Percentiles rank a stretch among this genome's conserved stretches.
Evolutionary conservation across 1,284 basidiomycete species (phyloP).

Genomic region (Prillingera fragicola): DNA sequence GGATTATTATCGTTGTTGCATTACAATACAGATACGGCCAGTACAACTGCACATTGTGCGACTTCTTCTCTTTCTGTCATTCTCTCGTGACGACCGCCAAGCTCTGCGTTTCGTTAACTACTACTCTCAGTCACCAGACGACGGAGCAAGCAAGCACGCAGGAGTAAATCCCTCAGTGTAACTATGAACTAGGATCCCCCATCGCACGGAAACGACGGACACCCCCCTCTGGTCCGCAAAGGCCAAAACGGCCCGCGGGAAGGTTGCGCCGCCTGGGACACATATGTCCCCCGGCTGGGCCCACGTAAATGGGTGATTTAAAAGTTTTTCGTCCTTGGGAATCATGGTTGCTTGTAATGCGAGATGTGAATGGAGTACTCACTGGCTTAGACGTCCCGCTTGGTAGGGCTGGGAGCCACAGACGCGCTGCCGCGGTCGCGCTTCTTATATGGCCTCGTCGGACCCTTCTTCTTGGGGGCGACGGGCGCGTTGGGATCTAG

Average conservation of each 20-base stretch:
- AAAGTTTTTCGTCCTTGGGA: constrained; percentile 23
- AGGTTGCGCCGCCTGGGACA: constrained; percentile 14
- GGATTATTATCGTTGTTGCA: neutral
- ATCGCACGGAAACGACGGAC: constrained; percentile 31
- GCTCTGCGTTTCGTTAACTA: too few species aligned
- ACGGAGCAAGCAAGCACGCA: neutral
- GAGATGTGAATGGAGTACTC: too few species aligned
- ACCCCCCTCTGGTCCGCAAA: constrained; percentile 22
- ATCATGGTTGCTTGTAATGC: too few species aligned
- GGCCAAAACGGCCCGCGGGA: constrained; percentile 29
- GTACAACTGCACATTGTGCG: too few species aligned
- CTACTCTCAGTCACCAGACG: neutral
- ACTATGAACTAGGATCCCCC: constrained; percentile 44
- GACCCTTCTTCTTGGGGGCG: constrained; percentile 14
- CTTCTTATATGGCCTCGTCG: constrained; percentile 8
- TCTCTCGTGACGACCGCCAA: too few species aligned
- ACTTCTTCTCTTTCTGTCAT: too few species aligned
- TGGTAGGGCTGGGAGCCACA: constrained; percentile 10
- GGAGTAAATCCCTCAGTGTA: constrained; percentile 42
- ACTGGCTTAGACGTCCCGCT: too few species aligned
- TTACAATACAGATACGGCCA: neutral
- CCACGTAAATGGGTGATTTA: constrained; percentile 20
- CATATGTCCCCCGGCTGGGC: constrained; percentile 22
- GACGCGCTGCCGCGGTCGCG: constrained; percentile 2
- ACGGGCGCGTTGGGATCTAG: constrained; percentile 14